Conservation (phyloP, 2,329 filamentous ascomycete genomes). For the Aspergillus sp. region DNA sequence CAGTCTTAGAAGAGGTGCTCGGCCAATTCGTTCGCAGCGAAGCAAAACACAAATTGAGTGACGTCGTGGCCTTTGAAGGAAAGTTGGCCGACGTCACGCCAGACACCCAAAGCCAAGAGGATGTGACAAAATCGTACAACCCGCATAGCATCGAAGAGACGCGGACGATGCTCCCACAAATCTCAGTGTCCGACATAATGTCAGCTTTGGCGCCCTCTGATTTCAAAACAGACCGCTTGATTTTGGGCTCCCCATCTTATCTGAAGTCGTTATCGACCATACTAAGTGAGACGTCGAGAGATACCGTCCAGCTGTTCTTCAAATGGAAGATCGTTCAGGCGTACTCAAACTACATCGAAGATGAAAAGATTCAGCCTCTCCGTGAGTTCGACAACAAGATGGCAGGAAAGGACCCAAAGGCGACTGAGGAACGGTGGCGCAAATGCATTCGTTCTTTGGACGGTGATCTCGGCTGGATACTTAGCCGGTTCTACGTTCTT, state of each 20-base stretch:
- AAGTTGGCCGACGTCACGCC: constrained; percentile 60
- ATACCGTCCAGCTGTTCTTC: constrained; percentile 62
- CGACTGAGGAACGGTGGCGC: constrained; percentile 64
- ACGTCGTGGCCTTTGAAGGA: constrained; percentile 59
- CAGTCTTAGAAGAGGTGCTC: constrained; percentile 43
- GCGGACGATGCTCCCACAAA: constrained; percentile 54
- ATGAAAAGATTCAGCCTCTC: constrained; percentile 60
- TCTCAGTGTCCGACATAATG: constrained; percentile 56
- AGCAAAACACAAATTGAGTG: constrained; percentile 28
- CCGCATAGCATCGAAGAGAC: constrained; percentile 59
- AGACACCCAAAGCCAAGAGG: constrained; percentile 57
- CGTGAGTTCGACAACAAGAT: constrained; percentile 61
- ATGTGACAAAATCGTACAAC: constrained; percentile 68
- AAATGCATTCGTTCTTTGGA: constrained; percentile 62
- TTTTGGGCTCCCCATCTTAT: constrained; percentile 61
- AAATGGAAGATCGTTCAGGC: constrained; percentile 62
- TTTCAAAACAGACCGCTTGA: constrained; percentile 53
- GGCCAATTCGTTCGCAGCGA: constrained; percentile 37
- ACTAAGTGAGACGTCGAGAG: constrained; percentile 52
- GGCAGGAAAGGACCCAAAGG: constrained; percentile 61
- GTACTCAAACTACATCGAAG: constrained; percentile 56
- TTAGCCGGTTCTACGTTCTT: constrained; percentile 70
- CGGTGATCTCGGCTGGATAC: constrained; percentile 62
- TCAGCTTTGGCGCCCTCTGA: constrained; percentile 51
- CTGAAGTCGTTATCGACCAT: constrained; percentile 58